These are phyloP conservation scores for Chenopodium suecicum DNA, from an alignment of 148 eudicot species.

Conservation along the genomic window DNA sequence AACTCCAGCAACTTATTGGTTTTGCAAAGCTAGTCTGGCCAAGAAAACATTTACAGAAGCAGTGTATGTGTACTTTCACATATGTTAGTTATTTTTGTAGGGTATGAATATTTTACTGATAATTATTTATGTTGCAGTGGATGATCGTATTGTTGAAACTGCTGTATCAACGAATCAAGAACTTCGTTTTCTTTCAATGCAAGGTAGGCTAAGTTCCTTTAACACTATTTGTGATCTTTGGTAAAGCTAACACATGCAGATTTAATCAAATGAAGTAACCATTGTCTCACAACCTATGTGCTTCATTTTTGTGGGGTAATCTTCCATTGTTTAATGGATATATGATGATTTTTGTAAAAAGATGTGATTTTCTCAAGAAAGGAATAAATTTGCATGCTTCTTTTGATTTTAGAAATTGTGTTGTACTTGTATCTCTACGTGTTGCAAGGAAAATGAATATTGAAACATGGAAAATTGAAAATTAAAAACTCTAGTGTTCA, in stretches of 20 bases:
- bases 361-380: no score
- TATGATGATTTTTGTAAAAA: no score
- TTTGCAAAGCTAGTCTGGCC: constrained; percentile 63
- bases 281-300: no score
- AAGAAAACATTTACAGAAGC: constrained; percentile 32
- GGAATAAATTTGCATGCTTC: no score
- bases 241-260: background rate
- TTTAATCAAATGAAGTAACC: background rate
- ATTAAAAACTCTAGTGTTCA: no score
- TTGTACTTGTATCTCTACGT: no score
- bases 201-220: constrained; percentile 48
- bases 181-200: constrained; percentile 69
- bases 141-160: constrained; percentile 32
- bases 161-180: constrained; percentile 54
- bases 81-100: background rate
- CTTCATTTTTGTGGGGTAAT: no score
- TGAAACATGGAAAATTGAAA: no score
- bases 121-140: constrained; percentile 28
- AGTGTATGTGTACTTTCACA: constrained; percentile 33
- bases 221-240: background rate
- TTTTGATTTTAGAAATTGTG: no score
- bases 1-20: constrained; percentile 53
- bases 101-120: constrained; percentile 13
- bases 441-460: no score
- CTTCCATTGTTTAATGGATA: no score